Base-by-base conservation (phyloP, 1,284 basidiomycete genomes). In the Austroboletus novae-zelandiae region DNA sequence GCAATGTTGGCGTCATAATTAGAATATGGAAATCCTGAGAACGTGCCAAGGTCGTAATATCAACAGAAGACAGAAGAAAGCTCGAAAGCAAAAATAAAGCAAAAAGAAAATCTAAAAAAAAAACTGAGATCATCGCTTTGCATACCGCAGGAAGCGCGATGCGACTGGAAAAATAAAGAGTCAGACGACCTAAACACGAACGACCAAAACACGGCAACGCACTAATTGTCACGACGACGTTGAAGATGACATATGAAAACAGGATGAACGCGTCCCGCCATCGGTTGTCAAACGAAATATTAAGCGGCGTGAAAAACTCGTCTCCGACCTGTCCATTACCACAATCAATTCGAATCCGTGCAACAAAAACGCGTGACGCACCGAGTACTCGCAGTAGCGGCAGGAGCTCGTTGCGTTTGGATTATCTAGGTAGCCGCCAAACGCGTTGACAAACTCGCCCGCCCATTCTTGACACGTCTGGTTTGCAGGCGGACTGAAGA, bases 401-500 rank as follows among this genome's bases (percentile, higher is more conserved):
- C 91, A 94, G 7, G 60, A 61, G 2, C 64, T 47, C 0, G 81
- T 86, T 9, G 77, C 88, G 45, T 75, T 71, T 0, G 80, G 78
- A 67, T 95, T 89, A 57, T 87, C 77, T 36, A 97, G 68, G 71
- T 97, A 97, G 0, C 91, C 94, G 4, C 84, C 84, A 57, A 80
- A 78, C 4, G 69, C 71, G 3, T 61, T 58, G 8, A 86, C 81
- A 62, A 91, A 94, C 37, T 79, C 75, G 30, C 75, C 71, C 0
- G 86, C 91, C 82, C 86, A 96, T 4, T 79, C 57, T 5, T 57
- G 59, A 62, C 93, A 96, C 0, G 86, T 91, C 66, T 93, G 82
- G 7, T 85, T 86, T 1, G 74, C 56, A 0, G 92, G 92, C 0
- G 92, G 87, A 52, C 75, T 70, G 74, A 91, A 90, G 20, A 76